Percentiles rank a stretch among this genome's conserved stretches.
Conservation (phyloP, 257 asterid species). For the Petunia axillaris region DNA sequence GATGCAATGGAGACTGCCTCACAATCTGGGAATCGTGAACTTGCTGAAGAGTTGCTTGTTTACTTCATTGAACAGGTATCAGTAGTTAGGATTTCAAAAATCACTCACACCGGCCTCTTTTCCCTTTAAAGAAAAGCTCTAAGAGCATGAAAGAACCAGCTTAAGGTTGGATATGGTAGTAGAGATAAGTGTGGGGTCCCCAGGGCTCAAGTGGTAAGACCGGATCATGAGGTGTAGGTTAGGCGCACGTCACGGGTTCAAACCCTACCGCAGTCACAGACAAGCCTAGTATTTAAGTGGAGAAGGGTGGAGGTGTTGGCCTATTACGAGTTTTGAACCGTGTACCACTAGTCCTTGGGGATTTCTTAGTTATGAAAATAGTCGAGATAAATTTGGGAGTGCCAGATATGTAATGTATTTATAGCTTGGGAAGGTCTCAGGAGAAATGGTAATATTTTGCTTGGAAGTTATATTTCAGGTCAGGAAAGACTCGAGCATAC, state of each 20-base stretch:
- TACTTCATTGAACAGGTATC: slow-evolving; percentile 94
- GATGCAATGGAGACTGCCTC: slow-evolving; percentile 99
- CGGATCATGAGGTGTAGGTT: too few species aligned
- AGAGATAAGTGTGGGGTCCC: not conserved
- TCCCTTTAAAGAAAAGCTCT: not conserved
- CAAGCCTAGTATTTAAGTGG: too few species aligned
- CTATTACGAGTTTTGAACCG: too few species aligned
- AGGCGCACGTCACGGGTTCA: too few species aligned
- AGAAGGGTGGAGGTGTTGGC: too few species aligned
- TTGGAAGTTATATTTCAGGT: slow-evolving; percentile 8
- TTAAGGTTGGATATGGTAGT: slow-evolving; percentile 4
- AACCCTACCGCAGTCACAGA: too few species aligned
- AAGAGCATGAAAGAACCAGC: not conserved
- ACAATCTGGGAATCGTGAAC: slow-evolving; percentile 99
- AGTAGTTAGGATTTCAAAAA: not conserved
- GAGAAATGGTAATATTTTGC: slow-evolving; percentile 14
- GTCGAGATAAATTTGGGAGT: not conserved
- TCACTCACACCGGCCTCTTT: not conserved
- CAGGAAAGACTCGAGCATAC: not conserved
- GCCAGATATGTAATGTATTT: slow-evolving; percentile 6
- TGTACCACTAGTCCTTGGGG: too few species aligned
- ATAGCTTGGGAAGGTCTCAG: not conserved
- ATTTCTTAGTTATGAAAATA: not conserved
- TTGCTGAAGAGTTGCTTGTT: slow-evolving; percentile 97
- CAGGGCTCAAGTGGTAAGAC: too few species aligned